These are phyloP conservation scores for Daldinia childiae DNA, from an alignment of 495 filamentous ascomycete genomes.

Conservation along the genomic window DNA sequence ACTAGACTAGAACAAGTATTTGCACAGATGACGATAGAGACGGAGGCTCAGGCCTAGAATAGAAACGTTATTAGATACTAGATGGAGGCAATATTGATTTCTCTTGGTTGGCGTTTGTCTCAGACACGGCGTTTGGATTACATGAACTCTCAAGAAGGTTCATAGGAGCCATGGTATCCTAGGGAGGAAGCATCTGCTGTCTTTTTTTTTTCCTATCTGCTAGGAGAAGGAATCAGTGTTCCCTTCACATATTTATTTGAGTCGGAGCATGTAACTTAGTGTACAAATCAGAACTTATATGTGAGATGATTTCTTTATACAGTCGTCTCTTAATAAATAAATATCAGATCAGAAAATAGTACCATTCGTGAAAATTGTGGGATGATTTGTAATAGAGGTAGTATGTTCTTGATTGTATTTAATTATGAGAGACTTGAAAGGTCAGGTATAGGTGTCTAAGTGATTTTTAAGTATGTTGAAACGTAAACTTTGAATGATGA, in stretches of 20 bases:
- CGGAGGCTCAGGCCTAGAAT: conserved; percentile 39
- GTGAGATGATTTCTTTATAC: not conserved
- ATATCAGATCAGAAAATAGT: not conserved
- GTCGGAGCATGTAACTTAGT: not conserved
- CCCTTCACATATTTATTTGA: not conserved
- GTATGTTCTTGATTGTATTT: no score
- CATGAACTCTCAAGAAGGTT: conserved; percentile 10
- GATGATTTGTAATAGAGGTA: no score
- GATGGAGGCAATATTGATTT: conserved; percentile 4
- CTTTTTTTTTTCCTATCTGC: not conserved
- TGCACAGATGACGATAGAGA: conserved; percentile 35
- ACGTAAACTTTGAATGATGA: not conserved
- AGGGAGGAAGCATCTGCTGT: conserved; percentile 2
- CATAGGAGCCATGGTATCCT: conserved; percentile 4
- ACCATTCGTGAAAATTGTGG: not conserved
- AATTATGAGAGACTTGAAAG: no score
- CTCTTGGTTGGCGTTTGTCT: conserved; percentile 4
- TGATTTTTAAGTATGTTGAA: not conserved
- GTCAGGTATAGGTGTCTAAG: no score
- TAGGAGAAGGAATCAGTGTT: not conserved
- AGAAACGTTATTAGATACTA: conserved; percentile 14
- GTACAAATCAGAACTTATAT: not conserved
- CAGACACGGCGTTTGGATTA: conserved; percentile 19
- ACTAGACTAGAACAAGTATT: conserved; percentile 14
- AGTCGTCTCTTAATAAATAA: not conserved